Evolutionary conservation across 768 basidiomycete genomes (phyloP), one percentile per base, ranked within the genome.

Genomic region (Rhizopogon roseolus): DNA sequence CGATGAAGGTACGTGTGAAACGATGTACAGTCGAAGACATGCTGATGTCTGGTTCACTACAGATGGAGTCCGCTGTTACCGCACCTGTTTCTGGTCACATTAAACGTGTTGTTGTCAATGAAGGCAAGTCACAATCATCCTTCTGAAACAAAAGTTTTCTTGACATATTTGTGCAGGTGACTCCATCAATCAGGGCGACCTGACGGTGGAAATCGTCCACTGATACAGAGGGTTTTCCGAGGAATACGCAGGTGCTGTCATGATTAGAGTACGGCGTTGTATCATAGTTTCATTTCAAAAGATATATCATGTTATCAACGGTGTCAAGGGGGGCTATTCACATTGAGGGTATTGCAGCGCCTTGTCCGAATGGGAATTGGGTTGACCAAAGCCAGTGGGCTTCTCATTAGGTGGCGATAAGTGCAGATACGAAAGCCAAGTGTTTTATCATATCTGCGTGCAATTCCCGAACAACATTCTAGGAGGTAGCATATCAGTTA

Each of bases 1-100:
- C 96, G 14, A 98, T 98, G 96, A 95, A 96, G 88, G 91, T 64
- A 56, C 53, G 34, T 52, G 14, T 49, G 41, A 43, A 41, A n/a
- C 43, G 16, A 10, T 29, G 16, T 48, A 39, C n/a, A 27, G 32
- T 25, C 4, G 25, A 28, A 27, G 25, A 36, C n/a, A n/a, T 45
- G 38, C 61, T 64, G 55, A 66, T 59, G 57, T 10, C 37, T 17
- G 53, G 41, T 57, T 59, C 45, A 63, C 58, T 62, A 61, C 64
- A 95, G 93, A 98, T 98, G 96, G 96, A 99, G 76, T 93, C 91
- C 57, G 86, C 91, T 58, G 93, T 98, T 43, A 96, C 93, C 29
- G 90, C 94, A 28, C 95, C 97, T 25, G 96, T 98, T 41, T 94
- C 94, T 49, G 97, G 97, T 41, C 93, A 94, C 70, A 81, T 98